A percentile compares a stretch with the other conserved stretches of the same genome.
phyloP scores from a whole-genome alignment of 176 grass and related monocot genomes.

The Bothriochloa decipiens region DNA sequence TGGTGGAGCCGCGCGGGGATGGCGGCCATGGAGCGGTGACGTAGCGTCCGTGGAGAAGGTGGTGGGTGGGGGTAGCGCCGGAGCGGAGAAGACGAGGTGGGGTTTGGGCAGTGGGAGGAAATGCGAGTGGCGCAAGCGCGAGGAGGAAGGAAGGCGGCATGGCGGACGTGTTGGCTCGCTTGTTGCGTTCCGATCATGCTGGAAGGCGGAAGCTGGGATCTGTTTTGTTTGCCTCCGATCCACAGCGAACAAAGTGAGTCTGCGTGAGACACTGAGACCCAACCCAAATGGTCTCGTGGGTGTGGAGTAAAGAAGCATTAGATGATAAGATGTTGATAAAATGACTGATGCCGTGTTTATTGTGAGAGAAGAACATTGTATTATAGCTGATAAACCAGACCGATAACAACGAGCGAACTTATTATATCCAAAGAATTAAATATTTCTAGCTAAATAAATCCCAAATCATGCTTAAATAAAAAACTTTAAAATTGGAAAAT shows the following conservation, averaged over 20 bases:
- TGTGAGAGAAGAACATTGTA: too few species aligned
- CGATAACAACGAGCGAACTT: neutral
- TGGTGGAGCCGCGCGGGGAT: neutral
- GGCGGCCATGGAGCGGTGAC: constrained; percentile 20
- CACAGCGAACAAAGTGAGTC: too few species aligned
- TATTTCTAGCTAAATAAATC: neutral
- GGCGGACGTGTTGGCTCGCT: constrained; percentile 6
- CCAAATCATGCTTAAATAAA: neutral
- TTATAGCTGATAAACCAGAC: too few species aligned
- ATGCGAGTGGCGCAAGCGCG: constrained; percentile 19
- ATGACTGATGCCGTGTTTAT: too few species aligned
- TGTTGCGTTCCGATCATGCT: neutral
- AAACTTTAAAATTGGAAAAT: neutral
- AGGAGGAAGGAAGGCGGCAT: constrained; percentile 41
- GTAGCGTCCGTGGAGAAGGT: neutral
- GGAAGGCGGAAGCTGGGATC: neutral
- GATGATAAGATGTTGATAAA: too few species aligned
- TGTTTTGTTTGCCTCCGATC: neutral
- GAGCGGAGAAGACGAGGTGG: constrained; percentile 45
- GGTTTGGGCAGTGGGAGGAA: constrained; percentile 35
- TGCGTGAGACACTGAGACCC: too few species aligned
- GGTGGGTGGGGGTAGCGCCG: neutral
- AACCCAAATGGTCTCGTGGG: too few species aligned
- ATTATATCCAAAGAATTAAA: neutral
- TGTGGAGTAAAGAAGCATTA: too few species aligned